phyloP scores from a whole-genome alignment of 176 grass and related monocot genomes.

The Bonia amplexicaulis region DNA sequence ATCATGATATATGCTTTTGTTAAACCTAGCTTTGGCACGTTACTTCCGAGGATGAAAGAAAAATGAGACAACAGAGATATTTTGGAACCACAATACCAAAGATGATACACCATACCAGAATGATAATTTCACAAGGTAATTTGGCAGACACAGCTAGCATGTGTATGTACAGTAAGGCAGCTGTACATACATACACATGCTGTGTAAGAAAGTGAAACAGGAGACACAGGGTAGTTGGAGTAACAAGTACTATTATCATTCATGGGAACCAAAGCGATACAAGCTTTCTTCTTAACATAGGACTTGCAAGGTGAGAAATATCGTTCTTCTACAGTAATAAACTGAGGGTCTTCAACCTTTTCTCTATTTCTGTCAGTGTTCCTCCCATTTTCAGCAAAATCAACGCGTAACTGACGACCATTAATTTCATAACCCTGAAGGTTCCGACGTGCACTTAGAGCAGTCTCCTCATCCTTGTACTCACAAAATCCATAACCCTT shows the following conservation, averaged over 20 bases:
- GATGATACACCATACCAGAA: background rate
- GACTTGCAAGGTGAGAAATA: constrained; percentile 31
- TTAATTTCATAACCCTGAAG: constrained; percentile 98
- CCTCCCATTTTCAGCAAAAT: constrained; percentile 99
- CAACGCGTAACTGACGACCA: constrained; percentile 92
- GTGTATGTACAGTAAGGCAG: constrained; percentile 43
- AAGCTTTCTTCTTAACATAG: constrained; percentile 33
- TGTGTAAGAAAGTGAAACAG: constrained; percentile 31
- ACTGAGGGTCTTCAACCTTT: constrained; percentile 65
- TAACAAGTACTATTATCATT: constrained; percentile 45
- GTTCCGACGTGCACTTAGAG: constrained; percentile 93
- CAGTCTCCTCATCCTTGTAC: constrained; percentile 98
- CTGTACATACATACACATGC: constrained; percentile 47
- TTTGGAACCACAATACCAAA: background rate
- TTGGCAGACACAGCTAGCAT: background rate
- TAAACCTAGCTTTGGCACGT: background rate
- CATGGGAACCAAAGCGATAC: constrained; percentile 35
- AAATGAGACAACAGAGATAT: background rate
- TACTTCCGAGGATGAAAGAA: constrained; percentile 3
- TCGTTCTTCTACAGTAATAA: constrained; percentile 39
- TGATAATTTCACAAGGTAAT: constrained; percentile 15
- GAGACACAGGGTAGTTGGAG: constrained; percentile 22
- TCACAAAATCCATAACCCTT: constrained; percentile 99
- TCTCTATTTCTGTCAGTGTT: constrained; percentile 94
- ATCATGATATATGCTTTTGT: constrained; percentile 6